These are phyloP conservation scores for Apiospora rasikravindrae DNA, from an alignment of 2,329 filamentous ascomycete genomes.

Conservation along the genomic window DNA sequence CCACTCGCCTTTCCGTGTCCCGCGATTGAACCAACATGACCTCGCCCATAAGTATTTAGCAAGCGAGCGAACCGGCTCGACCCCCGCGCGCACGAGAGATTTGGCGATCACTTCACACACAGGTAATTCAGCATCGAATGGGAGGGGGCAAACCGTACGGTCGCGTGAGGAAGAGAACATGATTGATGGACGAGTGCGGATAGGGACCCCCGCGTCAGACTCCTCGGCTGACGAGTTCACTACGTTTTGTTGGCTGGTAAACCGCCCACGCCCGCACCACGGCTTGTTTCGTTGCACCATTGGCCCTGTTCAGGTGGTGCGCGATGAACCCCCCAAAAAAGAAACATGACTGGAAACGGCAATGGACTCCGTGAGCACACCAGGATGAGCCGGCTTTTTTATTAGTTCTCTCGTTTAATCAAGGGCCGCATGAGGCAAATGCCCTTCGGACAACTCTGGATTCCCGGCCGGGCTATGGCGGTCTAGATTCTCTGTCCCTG, in stretches of 20 bases:
- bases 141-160: background rate
- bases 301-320: background rate
- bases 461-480: background rate
- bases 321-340: background rate
- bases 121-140: background rate
- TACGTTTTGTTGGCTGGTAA: slow-evolving; percentile 14
- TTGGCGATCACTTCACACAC: background rate
- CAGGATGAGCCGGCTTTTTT: background rate
- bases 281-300: background rate
- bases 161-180: slow-evolving; percentile 1
- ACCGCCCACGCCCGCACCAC: slow-evolving; percentile 12
- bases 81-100: background rate
- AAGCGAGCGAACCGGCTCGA: slow-evolving; percentile 2
- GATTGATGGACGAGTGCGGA: background rate
- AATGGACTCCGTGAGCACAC: slow-evolving; percentile 3
- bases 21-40: background rate
- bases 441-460: background rate
- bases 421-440: slow-evolving; percentile 1
- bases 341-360: slow-evolving; percentile 1
- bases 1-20: background rate
- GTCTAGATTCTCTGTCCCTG: background rate
- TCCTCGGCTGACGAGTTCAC: slow-evolving; percentile 7
- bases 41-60: background rate
- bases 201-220: slow-evolving; percentile 7
- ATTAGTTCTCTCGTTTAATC: slow-evolving; percentile 1